phyloP scores from a whole-genome alignment of 768 basidiomycete species.

The Peribolospora baueri region DNA sequence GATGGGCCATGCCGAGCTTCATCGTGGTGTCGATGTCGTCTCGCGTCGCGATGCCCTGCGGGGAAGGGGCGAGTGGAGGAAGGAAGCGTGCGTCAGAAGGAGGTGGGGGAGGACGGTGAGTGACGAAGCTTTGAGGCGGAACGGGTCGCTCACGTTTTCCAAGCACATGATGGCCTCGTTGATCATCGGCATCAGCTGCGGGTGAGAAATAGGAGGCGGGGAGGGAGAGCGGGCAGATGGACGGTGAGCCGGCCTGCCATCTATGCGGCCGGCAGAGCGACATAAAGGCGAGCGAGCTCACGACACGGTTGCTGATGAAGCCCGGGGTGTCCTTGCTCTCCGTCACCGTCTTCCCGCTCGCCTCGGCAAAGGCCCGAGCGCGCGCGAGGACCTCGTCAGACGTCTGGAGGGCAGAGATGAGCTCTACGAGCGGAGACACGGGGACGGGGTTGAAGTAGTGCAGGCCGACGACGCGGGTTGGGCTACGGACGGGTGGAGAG shows the following conservation, averaged over 20 bases:
- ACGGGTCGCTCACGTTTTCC: slow-evolving; percentile 37
- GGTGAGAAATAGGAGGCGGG: slow-evolving; percentile 26
- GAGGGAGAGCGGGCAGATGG: neutral
- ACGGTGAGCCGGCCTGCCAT: slow-evolving; percentile 19
- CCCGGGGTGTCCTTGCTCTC: slow-evolving; percentile 56
- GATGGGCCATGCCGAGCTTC: slow-evolving; percentile 46
- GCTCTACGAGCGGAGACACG: slow-evolving; percentile 90
- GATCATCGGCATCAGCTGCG: slow-evolving; percentile 85
- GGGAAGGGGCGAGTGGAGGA: neutral
- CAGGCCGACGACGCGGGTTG: neutral
- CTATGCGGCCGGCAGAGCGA: slow-evolving; percentile 79
- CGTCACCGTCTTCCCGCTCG: slow-evolving; percentile 85
- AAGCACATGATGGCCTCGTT: slow-evolving; percentile 91
- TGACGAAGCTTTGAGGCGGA: neutral
- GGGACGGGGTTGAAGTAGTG: slow-evolving; percentile 97
- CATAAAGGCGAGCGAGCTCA: slow-evolving; percentile 97
- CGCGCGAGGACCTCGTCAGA: slow-evolving; percentile 46
- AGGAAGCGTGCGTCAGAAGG: no score
- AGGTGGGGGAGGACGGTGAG: neutral
- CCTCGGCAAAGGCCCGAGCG: slow-evolving; percentile 54
- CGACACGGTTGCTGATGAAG: slow-evolving; percentile 15
- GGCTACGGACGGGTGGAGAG: neutral
- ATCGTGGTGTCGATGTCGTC: slow-evolving; percentile 92
- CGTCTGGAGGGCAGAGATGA: slow-evolving; percentile 83
- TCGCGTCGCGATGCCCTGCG: slow-evolving; percentile 61